A percentile compares a stretch with the other conserved stretches of the same genome.
These are phyloP conservation scores for Hibiscus tridactylites DNA, from an alignment of 345 rosid genomes.

Conservation along the genomic window DNA sequence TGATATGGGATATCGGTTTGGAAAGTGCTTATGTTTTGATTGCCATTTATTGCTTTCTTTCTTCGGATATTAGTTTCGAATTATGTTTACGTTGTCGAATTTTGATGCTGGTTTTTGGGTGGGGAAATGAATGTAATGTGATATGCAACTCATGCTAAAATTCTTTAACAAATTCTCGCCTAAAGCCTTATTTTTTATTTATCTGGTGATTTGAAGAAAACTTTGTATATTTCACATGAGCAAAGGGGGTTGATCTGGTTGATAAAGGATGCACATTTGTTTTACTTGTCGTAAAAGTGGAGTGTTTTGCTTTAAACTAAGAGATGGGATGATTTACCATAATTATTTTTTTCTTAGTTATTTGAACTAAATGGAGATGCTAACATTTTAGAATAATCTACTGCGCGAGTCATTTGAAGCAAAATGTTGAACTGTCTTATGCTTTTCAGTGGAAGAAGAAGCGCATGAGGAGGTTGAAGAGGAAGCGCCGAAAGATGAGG, in stretches of 20 bases:
- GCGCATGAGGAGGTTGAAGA: conserved; percentile 95
- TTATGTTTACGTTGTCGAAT: background rate
- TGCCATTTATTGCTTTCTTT: no score
- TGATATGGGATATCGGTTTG: background rate
- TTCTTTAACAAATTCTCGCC: background rate
- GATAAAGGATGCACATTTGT: background rate
- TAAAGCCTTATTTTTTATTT: no score
- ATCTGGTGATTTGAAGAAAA: background rate
- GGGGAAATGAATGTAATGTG: background rate
- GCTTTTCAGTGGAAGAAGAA: conserved; percentile 3
- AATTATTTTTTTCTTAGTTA: no score
- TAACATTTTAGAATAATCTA: no score
- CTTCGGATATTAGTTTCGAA: background rate
- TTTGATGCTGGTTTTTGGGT: background rate
- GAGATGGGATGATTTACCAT: no score
- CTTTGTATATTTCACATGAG: background rate
- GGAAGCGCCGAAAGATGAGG: conserved; percentile 99
- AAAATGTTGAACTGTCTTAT: background rate
- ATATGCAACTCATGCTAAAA: background rate
- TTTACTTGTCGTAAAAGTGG: no score
- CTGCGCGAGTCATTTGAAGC: background rate
- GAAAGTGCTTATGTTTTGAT: background rate
- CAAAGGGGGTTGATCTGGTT: background rate
- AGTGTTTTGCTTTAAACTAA: no score
- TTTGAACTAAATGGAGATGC: no score